Conservation (phyloP, 176 grass and related monocot species). For the Eragrostis nindensis region DNA sequence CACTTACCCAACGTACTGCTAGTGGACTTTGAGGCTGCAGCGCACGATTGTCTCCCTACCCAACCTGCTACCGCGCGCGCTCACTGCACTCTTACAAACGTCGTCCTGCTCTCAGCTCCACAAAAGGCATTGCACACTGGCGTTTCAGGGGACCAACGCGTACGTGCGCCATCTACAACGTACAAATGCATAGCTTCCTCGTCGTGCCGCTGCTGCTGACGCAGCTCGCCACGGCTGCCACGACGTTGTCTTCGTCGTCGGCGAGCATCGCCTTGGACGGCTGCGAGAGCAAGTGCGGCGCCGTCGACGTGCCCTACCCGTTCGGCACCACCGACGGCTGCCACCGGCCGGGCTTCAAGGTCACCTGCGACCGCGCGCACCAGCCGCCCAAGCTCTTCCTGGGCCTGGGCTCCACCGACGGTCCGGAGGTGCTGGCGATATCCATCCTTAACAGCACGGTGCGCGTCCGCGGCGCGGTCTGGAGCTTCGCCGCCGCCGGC, state of each 20-base stretch:
- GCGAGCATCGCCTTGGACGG: neutral
- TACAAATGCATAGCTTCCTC: neutral
- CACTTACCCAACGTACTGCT: neutral
- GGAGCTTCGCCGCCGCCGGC: conserved; percentile 7
- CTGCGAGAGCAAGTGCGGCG: conserved; percentile 26
- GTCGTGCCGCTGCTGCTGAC: neutral
- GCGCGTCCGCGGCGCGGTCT: conserved; percentile 14
- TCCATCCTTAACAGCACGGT: conserved; percentile 23
- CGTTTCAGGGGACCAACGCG: too few relatives aligned
- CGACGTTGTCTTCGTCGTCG: neutral
- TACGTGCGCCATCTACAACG: neutral
- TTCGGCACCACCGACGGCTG: conserved; percentile 18
- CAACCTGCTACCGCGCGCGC: neutral
- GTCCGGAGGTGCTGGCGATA: neutral
- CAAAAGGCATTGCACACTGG: too few relatives aligned
- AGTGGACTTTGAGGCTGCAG: neutral
- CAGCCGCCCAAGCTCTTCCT: conserved; percentile 5
- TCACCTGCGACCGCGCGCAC: neutral
- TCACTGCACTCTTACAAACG: neutral
- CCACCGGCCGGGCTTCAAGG: conserved; percentile 15
- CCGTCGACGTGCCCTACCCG: conserved; percentile 18
- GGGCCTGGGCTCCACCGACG: neutral
- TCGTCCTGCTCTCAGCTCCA: too few relatives aligned
- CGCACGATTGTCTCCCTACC: neutral
- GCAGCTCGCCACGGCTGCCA: neutral